Conservation (phyloP, 352 stramenopile genomes). For the Thraustotheca clavata region DNA sequence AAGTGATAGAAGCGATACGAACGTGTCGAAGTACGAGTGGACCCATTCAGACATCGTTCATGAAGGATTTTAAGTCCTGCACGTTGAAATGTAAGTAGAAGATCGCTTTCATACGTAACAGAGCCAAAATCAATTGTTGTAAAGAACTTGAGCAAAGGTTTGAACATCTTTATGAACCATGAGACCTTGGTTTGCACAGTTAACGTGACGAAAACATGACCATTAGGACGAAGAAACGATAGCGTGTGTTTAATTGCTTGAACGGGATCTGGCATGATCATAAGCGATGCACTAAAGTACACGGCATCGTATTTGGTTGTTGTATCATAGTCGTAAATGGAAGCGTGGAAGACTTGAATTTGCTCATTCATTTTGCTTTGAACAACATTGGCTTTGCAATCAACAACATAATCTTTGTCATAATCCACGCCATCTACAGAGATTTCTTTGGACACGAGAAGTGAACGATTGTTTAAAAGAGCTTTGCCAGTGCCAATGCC, state of each 20-base stretch:
- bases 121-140: constrained; percentile 91
- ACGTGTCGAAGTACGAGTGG: constrained; percentile 42
- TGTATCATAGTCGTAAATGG: constrained; percentile 63
- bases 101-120: constrained; percentile 75
- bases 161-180: constrained; percentile 59
- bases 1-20: constrained; percentile 63
- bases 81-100: constrained; percentile 58
- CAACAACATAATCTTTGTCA: constrained; percentile 74
- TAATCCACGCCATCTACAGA: constrained; percentile 86
- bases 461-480: constrained; percentile 47
- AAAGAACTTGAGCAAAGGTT: constrained; percentile 88
- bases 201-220: constrained; percentile 83
- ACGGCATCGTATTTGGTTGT: constrained; percentile 74
- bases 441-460: constrained; percentile 63
- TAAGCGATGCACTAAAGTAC: constrained; percentile 90
- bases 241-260: constrained; percentile 60
- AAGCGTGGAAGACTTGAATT: constrained; percentile 63
- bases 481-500: constrained; percentile 82
- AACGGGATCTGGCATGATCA: constrained; percentile 86
- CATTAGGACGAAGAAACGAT: constrained; percentile 49
- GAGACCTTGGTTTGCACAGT: constrained; percentile 83
- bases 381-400: constrained; percentile 47
- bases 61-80: constrained; percentile 43
- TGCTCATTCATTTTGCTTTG: constrained; percentile 31
- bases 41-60: constrained; percentile 51